Conservation (phyloP, 768 basidiomycete genomes). For the Fibroporia radiculosa region DNA sequence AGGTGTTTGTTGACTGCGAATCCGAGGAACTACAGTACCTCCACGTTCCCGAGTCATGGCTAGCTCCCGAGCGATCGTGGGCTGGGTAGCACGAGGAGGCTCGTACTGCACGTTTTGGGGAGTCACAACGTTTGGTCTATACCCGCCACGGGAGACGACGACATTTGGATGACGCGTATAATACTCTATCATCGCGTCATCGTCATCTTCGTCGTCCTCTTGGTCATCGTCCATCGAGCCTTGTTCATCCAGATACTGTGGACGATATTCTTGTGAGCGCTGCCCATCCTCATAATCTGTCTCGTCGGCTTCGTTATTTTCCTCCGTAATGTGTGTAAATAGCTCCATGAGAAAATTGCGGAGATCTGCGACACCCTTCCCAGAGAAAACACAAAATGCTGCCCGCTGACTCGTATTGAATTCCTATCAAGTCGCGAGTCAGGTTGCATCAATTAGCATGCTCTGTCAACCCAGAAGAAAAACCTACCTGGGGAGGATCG, state of each 20-base stretch:
- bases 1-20: constrained; percentile 9
- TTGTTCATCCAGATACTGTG: constrained; percentile 16
- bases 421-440: constrained; percentile 46
- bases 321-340: constrained; percentile 68
- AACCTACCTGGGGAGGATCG: constrained; percentile 71
- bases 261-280: constrained; percentile 24
- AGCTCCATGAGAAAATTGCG: constrained; percentile 71
- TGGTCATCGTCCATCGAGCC: no score
- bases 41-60: constrained; percentile 16
- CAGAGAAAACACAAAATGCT: constrained; percentile 96
- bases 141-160: constrained; percentile 1
- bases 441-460: not conserved
- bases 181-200: constrained; percentile 5
- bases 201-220: constrained; percentile 38
- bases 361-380: constrained; percentile 79
- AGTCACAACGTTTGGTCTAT: not conserved
- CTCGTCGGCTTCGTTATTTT: constrained; percentile 28
- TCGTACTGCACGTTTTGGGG: not conserved
- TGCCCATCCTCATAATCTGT: constrained; percentile 32
- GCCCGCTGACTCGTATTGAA: constrained; percentile 85
- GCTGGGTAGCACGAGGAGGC: not conserved
- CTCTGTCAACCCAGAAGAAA: not conserved
- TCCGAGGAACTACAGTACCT: constrained; percentile 13
- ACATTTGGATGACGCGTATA: constrained; percentile 1
- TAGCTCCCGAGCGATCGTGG: constrained; percentile 10